Conservation (phyloP, 352 stramenopile genomes). For the Globisporangium middletonii region DNA sequence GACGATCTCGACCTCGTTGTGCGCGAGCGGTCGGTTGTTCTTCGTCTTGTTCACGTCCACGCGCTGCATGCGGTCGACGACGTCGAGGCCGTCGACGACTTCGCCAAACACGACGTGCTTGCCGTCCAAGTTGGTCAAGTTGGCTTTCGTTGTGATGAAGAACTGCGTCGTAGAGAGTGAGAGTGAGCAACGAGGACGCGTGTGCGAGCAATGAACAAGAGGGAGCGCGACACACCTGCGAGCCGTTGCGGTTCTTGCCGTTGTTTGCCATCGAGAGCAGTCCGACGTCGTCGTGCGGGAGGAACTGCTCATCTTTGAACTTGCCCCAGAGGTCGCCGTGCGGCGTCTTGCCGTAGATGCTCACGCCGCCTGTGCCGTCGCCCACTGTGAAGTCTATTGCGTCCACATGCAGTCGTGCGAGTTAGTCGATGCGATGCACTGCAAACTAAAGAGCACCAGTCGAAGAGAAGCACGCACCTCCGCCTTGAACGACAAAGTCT, state of each 20-base stretch:
- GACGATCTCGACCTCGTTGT: slow-evolving; percentile 59
- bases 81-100: slow-evolving; percentile 75
- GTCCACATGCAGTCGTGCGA: background rate
- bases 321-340: slow-evolving; percentile 76
- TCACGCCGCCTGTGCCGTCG: slow-evolving; percentile 70
- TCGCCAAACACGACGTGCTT: slow-evolving; percentile 98
- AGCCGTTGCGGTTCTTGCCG: slow-evolving; percentile 66
- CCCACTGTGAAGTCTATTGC: slow-evolving; percentile 51
- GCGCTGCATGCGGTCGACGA: slow-evolving; percentile 64
- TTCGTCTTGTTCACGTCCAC: slow-evolving; percentile 43
- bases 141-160: slow-evolving; percentile 71
- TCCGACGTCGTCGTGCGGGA: slow-evolving; percentile 63
- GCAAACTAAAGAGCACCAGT: background rate
- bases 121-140: slow-evolving; percentile 77
- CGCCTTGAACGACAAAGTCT: slow-evolving; percentile 89
- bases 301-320: slow-evolving; percentile 79
- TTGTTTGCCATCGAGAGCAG: slow-evolving; percentile 83
- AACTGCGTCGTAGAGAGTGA: slow-evolving; percentile 28
- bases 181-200: background rate
- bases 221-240: slow-evolving; percentile 34
- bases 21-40: slow-evolving; percentile 39
- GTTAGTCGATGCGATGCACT: background rate
- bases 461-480: slow-evolving; percentile 18
- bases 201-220: background rate
- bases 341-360: slow-evolving; percentile 65